Conservation (phyloP, 1,284 basidiomycete species). For the Ceratobasidium sp. region DNA sequence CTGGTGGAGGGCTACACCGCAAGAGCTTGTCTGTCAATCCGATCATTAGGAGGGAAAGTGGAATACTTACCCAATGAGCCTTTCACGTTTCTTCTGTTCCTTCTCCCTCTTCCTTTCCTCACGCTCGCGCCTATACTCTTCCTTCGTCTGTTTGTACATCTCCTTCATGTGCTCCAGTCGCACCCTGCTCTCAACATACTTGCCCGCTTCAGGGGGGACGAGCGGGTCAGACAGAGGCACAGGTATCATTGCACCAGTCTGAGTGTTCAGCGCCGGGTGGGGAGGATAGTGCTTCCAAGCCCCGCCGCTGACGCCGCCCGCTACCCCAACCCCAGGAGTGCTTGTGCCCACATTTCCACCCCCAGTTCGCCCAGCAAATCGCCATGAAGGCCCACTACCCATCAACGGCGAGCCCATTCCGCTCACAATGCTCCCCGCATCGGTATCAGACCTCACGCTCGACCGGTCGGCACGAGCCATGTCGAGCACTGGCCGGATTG, state of each 20-base stretch:
- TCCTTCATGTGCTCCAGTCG: constrained; percentile 40
- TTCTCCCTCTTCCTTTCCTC: constrained; percentile 34
- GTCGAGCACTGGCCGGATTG: constrained; percentile 32
- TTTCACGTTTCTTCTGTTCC: constrained; percentile 13
- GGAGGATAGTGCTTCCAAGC: constrained; percentile 18
- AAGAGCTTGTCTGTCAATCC: not conserved
- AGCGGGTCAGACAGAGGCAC: not conserved
- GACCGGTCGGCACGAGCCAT: constrained; percentile 40
- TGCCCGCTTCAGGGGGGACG: constrained; percentile 14
- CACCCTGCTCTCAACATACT: constrained; percentile 40
- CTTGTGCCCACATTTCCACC: not conserved
- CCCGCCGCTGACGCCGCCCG: not conserved
- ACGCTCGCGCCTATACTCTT: constrained; percentile 41
- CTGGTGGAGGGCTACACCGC: constrained; percentile 1
- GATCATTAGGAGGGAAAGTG: not conserved
- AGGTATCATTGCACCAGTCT: constrained; percentile 28
- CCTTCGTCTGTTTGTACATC: constrained; percentile 44
- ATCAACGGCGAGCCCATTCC: constrained; percentile 30
- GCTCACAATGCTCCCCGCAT: constrained; percentile 32
- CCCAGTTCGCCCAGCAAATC: constrained; percentile 31
- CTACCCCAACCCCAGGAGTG: not conserved
- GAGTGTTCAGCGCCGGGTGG: constrained; percentile 29
- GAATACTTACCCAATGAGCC: constrained; percentile 17
- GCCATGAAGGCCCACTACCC: constrained; percentile 28
- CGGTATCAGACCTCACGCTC: constrained; percentile 31